Base-by-base conservation (phyloP, 805 yeast genomes). In the Candida silvicultrix region DNA sequence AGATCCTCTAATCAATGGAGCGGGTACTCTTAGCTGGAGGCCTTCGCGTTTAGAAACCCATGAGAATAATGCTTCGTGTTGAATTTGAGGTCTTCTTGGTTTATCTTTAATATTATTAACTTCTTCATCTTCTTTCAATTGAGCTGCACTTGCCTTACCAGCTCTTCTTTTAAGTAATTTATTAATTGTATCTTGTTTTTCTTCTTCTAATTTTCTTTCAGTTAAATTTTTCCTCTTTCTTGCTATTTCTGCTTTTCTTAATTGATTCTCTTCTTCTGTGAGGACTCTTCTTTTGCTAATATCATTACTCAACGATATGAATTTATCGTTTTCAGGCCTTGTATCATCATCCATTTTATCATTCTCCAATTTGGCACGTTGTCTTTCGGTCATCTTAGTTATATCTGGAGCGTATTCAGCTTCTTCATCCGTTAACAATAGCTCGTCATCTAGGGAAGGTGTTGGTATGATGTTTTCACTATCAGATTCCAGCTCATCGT, bases 141-240 rank as follows among this genome's bases (percentile, higher is more conserved):
- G 49, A 7, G 58, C 50, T 8, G 57, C 55, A 10, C 52, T 53
- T 0, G 53, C 56, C 60, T 85, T 85, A 41, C 79, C 80, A 0
- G 97, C 96, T 51, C 96, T 75, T 63, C 90, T 81, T 65, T 87
- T 83, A 52, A 92, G 70, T 52, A 92, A 69, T 62, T 87, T 88
- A 63, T 92, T 92, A 52, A 92, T 73, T 0, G 97, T 90, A 52
- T 92, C 97, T 59, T 83, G 78, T 62, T 94, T 94, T 64, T 94
- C 98, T 63, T 88, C 97, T 59, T 90, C 97, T 37, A 88, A 67
- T 52, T 84, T 80, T 66, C 84, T 83, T 57, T 83, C 89, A 54
- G 83, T 81, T 56, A 89, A 75, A 60, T 92, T 90, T 63, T 85
- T 86, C 53, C 99, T 74, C 63, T 89, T 80, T 56, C 98, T 76